Conservation (phyloP, 768 basidiomycete species). For the Boletus patriciae region DNA sequence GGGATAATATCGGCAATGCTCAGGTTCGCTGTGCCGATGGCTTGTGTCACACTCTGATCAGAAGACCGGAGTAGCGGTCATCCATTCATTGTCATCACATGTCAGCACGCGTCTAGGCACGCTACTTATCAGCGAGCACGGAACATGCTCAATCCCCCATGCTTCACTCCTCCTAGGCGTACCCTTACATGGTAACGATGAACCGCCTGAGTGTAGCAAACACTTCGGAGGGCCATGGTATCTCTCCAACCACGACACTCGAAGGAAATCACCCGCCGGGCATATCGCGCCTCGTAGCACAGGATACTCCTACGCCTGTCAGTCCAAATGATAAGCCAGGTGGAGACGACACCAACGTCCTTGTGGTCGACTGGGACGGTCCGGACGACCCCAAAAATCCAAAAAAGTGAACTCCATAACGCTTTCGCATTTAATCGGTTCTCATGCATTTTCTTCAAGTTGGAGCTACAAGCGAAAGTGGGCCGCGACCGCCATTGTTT, state of each 20-base stretch:
- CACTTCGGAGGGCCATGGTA: background rate
- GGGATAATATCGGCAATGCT: no score
- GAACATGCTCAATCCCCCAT: background rate
- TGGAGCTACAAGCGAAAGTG: conserved; percentile 62
- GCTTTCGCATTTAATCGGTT: background rate
- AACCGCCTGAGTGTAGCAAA: background rate
- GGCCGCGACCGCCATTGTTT: conserved; percentile 63
- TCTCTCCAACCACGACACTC: conserved; percentile 13
- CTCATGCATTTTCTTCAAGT: conserved; percentile 33
- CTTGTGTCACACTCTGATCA: no score
- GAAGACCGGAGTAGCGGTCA: no score
- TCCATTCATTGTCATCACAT: background rate
- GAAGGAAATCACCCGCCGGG: background rate
- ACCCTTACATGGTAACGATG: background rate
- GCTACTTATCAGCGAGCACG: conserved; percentile 7
- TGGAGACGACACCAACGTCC: background rate
- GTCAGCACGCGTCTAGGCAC: no score
- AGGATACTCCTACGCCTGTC: background rate
- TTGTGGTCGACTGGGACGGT: conserved; percentile 63
- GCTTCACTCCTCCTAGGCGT: background rate
- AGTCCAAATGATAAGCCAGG: background rate
- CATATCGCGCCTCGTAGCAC: background rate
- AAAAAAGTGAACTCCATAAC: conserved; percentile 44
- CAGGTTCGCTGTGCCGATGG: no score
- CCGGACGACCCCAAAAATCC: conserved; percentile 59